Conservation (phyloP, 768 basidiomycete genomes). For the Termitomyces sp. region DNA sequence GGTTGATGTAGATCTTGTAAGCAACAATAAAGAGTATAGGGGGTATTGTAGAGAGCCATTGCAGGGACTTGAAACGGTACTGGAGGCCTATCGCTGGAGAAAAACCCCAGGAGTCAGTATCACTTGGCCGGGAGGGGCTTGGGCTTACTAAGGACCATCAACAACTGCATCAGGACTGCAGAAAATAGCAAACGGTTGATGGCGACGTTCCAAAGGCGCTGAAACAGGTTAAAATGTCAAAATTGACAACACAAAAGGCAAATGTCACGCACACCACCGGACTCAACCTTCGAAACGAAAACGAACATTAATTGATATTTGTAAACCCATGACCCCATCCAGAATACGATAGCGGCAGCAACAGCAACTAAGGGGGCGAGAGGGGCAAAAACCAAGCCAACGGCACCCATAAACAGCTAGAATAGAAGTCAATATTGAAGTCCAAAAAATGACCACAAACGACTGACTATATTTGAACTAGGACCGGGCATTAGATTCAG, state of each 20-base stretch:
- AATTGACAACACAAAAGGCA: not conserved
- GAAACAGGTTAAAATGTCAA: not conserved
- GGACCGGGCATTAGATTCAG: slow-evolving; percentile 6
- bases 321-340: slow-evolving; percentile 83
- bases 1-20: slow-evolving; percentile 85
- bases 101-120: slow-evolving; percentile 7
- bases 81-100: slow-evolving; percentile 78
- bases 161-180: slow-evolving; percentile 79
- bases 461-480: slow-evolving; percentile 54
- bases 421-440: not conserved
- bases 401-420: slow-evolving; percentile 86
- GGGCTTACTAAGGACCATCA: slow-evolving; percentile 81
- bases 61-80: slow-evolving; percentile 63
- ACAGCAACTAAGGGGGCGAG: slow-evolving; percentile 86
- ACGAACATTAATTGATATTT: slow-evolving; percentile 99
- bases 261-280: slow-evolving; percentile 71
- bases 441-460: not conserved
- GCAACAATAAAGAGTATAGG: slow-evolving; percentile 71
- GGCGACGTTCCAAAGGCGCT: slow-evolving; percentile 94
- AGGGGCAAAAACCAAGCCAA: slow-evolving; percentile 91
- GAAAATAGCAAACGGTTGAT: slow-evolving; percentile 82
- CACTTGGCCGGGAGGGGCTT: not conserved
- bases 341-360: slow-evolving; percentile 81
- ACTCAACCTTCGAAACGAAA: slow-evolving; percentile 83
- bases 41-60: slow-evolving; percentile 82